A percentile compares a stretch with the other conserved stretches of the same genome.
Evolutionary conservation across 2,329 filamentous ascomycete genomes (phyloP).

Genomic region (Sclerotinia borealis): DNA sequence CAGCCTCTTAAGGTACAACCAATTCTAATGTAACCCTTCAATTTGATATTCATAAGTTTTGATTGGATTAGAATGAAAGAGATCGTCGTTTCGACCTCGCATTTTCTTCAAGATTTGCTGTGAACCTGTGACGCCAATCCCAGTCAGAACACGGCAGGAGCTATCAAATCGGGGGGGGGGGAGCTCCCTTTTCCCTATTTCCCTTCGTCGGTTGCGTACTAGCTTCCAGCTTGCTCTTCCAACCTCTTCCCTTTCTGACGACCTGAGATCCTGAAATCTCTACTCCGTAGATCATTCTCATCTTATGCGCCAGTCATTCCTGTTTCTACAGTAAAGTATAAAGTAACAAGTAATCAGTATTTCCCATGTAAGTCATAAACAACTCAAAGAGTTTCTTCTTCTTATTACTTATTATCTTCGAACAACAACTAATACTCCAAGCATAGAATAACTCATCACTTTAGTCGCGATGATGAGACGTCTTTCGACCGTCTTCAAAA

Average conservation of each 20-base stretch:
- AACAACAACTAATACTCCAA: background rate
- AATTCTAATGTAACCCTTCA: background rate
- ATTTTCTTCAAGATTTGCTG: background rate
- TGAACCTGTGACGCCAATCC: background rate
- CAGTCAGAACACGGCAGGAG: background rate
- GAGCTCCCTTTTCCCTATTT: background rate
- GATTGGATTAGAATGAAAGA: background rate
- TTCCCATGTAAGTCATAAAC: background rate
- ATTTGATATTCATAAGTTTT: background rate
- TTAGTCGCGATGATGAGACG: conserved; percentile 11
- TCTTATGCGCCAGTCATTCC: background rate
- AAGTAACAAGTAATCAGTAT: background rate
- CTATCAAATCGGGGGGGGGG: background rate
- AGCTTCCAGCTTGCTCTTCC: background rate
- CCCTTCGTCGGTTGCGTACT: background rate
- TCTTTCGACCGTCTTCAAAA: conserved; percentile 13
- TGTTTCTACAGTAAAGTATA: too few relatives aligned
- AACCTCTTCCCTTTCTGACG: background rate
- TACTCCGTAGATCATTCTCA: too few relatives aligned
- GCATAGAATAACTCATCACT: background rate
- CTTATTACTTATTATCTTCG: background rate
- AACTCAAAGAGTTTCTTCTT: background rate
- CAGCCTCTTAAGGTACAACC: background rate
- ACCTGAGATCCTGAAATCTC: background rate
- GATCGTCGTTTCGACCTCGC: background rate